Conservation (phyloP, 2,329 filamentous ascomycete genomes). For the Aspergillus ibericus region DNA sequence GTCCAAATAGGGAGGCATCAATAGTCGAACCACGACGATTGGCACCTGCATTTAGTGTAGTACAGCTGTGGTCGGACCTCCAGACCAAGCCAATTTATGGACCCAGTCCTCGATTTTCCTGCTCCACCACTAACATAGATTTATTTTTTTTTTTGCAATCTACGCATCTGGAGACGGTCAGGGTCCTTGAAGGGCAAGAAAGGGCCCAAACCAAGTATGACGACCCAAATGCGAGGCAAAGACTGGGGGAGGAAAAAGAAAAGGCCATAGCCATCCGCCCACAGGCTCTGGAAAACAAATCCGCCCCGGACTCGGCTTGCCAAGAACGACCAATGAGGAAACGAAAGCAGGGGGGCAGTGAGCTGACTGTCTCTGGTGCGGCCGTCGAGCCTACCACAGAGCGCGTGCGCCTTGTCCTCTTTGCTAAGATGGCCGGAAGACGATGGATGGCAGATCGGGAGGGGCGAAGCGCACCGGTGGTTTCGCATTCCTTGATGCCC, state of each 20-base stretch:
- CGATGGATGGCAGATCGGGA: not conserved
- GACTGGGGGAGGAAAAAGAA: not conserved
- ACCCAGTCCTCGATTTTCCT: not conserved
- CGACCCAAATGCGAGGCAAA: not conserved
- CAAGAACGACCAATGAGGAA: not conserved
- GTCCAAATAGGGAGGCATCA: not conserved
- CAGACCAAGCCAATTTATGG: not conserved
- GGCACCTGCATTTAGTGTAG: slow-evolving; percentile 3
- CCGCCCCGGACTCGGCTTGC: not conserved
- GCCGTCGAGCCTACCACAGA: not conserved
- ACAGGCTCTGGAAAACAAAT: not conserved
- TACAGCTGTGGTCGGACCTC: slow-evolving; percentile 8
- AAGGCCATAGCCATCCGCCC: not conserved
- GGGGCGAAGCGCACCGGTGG: not conserved
- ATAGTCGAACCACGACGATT: not conserved
- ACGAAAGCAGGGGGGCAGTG: not conserved
- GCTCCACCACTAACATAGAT: not conserved
- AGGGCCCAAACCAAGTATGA: not conserved
- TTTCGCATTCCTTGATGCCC: not conserved
- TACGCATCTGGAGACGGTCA: not conserved
- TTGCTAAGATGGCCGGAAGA: not conserved
- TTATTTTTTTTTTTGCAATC: not conserved
- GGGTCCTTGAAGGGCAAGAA: not conserved
- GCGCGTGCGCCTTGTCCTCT: not conserved
- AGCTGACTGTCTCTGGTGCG: not conserved